Percentiles rank a stretch among this genome's conserved stretches.
Evolutionary conservation across 768 basidiomycete genomes (phyloP).

Genomic region (Fomitopsis pulvina): DNA sequence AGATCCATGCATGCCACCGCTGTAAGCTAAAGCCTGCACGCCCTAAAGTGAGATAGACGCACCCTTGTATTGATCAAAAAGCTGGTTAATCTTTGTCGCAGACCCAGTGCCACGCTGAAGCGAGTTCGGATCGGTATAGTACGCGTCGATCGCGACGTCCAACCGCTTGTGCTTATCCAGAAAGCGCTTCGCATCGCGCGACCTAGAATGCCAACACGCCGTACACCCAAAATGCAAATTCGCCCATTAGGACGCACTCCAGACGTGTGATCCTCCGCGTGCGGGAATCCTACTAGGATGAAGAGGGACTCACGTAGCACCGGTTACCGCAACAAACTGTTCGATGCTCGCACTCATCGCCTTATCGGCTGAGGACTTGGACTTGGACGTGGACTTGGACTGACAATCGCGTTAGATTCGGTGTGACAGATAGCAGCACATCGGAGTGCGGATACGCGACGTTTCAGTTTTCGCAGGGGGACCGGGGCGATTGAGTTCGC

Average conservation of each 20-base stretch:
- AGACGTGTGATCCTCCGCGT: not conserved
- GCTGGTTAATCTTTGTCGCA: constrained; percentile 28
- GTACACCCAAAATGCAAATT: not conserved
- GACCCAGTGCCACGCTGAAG: constrained; percentile 10
- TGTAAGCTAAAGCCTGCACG: not conserved
- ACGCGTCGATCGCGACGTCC: constrained; percentile 71
- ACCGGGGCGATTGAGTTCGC: not conserved
- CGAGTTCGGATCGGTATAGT: constrained; percentile 47
- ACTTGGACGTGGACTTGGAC: constrained; percentile 4
- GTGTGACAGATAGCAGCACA: not conserved
- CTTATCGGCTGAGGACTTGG: constrained; percentile 8
- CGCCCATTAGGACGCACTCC: not conserved
- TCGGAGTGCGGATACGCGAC: not conserved
- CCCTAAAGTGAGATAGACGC: constrained; percentile 4
- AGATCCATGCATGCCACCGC: constrained; percentile 32
- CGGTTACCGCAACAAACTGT: constrained; percentile 64
- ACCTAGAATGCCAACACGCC: constrained; percentile 18
- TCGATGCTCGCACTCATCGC: constrained; percentile 38
- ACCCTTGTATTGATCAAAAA: constrained; percentile 43
- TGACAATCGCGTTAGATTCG: not conserved
- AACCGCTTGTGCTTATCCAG: constrained; percentile 64
- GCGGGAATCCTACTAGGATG: not conserved
- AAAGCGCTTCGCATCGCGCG: constrained; percentile 57
- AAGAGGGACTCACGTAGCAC: constrained; percentile 50
- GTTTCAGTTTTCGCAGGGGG: not conserved